A percentile compares a stretch with the other conserved stretches of the same genome.
Evolutionary conservation across 805 yeast genomes (phyloP).

Genomic region (Saccharomycopsis fermentans): DNA sequence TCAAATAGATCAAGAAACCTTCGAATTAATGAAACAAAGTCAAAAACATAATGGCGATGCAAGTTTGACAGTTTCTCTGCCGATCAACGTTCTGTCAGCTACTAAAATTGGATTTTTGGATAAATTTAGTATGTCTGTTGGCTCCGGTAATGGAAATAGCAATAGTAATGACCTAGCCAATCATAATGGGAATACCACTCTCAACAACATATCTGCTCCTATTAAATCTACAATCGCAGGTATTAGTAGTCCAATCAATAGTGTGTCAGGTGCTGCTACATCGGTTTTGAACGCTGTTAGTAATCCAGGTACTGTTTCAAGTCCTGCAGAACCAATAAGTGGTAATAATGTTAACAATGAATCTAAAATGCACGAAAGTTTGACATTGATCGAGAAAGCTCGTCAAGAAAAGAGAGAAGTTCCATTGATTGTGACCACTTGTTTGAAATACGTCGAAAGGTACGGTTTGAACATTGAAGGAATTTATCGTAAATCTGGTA

Average conservation of each 20-base stretch:
- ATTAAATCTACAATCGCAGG: neutral
- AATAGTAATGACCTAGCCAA: conserved; percentile 4
- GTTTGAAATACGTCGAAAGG: conserved; percentile 67
- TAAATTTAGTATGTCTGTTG: conserved; percentile 15
- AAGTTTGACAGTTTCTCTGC: neutral
- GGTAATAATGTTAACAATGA: conserved; percentile 21
- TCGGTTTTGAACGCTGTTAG: conserved; percentile 10
- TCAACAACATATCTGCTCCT: neutral
- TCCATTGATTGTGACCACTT: conserved; percentile 63
- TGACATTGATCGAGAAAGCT: conserved; percentile 52
- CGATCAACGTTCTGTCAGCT: neutral
- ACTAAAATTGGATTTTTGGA: conserved; percentile 13
- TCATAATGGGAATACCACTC: neutral
- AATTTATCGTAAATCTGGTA: conserved; percentile 83
- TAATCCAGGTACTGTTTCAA: neutral
- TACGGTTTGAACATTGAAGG: conserved; percentile 78
- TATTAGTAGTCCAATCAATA: neutral
- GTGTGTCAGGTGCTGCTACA: conserved; percentile 20
- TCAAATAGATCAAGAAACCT: conserved; percentile 16
- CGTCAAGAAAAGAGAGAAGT: conserved; percentile 48
- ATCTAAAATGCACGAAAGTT: neutral
- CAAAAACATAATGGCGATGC: neutral
- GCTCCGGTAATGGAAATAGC: conserved; percentile 20
- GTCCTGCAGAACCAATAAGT: conserved; percentile 20
- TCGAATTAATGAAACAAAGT: conserved; percentile 13